Base-by-base conservation (phyloP, 2,329 filamentous ascomycete species). In the Arthroderma sp. region DNA sequence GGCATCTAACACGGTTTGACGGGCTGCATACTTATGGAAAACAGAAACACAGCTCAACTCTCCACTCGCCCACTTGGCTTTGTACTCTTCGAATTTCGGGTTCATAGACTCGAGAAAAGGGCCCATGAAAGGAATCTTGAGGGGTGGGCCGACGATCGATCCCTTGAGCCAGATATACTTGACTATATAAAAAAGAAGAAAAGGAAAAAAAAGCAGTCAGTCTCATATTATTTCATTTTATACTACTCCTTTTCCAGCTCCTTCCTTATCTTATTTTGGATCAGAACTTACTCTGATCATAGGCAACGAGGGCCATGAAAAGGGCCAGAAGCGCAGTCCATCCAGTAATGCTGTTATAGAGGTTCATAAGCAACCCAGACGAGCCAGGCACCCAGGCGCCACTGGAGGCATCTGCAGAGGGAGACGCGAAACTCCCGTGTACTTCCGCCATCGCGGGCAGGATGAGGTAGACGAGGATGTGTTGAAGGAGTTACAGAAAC, bases 11-110 rank as follows among this genome's bases (percentile, higher is more conserved):
- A 27, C 4, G n/a, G 22, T 37, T 43, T 6, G 15, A 29, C 11
- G 10, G 32, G 29, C 34, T 29, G 53, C 79, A 55, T 77, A 94
- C 86, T 96, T 98, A 78, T 98, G 91, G 72, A 98, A 98, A 57
- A 98, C 87, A 2, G 88, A 95, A 50, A 98, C 91, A 61, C 91
- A 98, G 73, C 88, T 95, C 55, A 98, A 73, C 40, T 85, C 81
- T 39, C 85, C 91, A 59, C 86, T 94, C 56, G 75, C 65, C 91
- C 91, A 98, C 73, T 96, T 95, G 49, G 75, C 81, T 63, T 88
- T 76, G 70, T 98, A 98, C 58, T 88, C 78, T 49, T 82, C 79
- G 62, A 95, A 96, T 59, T 89, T 85, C 47, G 91, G 91, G 64
- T 94, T 81, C 56, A 96, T 73, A 29, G 87, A 94, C 60, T 95